Conservation (phyloP, 2,329 filamentous ascomycete species). For the Pseudogymnoascus sp. region DNA sequence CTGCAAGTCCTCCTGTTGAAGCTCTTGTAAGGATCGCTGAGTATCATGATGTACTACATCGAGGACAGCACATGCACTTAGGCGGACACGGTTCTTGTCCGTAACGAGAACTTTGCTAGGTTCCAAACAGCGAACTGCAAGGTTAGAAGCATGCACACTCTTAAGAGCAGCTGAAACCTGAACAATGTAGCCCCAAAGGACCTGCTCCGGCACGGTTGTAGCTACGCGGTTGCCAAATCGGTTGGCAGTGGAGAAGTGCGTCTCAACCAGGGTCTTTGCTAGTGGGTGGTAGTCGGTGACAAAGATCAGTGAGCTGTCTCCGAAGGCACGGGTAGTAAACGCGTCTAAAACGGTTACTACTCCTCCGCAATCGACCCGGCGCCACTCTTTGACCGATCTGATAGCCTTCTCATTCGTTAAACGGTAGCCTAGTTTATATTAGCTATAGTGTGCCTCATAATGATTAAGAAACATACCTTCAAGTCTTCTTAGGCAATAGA, state of each 20-base stretch:
- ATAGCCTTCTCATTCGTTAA: constrained; percentile 86
- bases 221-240: constrained; percentile 31
- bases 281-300: constrained; percentile 90
- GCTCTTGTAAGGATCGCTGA: constrained; percentile 57
- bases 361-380: constrained; percentile 68
- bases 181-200: constrained; percentile 85
- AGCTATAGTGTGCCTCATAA: not conserved
- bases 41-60: constrained; percentile 81
- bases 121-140: constrained; percentile 81
- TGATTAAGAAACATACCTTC: constrained; percentile 47
- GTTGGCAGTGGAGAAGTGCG: constrained; percentile 48
- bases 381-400: constrained; percentile 79
- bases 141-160: constrained; percentile 68
- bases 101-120: constrained; percentile 84
- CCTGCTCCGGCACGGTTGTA: constrained; percentile 52
- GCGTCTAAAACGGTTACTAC: constrained; percentile 84
- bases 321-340: constrained; percentile 88
- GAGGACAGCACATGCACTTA: constrained; percentile 80
- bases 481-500: constrained; percentile 78
- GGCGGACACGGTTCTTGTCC: constrained; percentile 77
- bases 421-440: constrained; percentile 53
- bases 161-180: constrained; percentile 85
- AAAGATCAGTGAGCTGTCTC: constrained; percentile 88
- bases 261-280: constrained; percentile 80
- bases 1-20: constrained; percentile 80